phyloP scores from a whole-genome alignment of 176 grass and related monocot species.

The Olyra latifolia region DNA sequence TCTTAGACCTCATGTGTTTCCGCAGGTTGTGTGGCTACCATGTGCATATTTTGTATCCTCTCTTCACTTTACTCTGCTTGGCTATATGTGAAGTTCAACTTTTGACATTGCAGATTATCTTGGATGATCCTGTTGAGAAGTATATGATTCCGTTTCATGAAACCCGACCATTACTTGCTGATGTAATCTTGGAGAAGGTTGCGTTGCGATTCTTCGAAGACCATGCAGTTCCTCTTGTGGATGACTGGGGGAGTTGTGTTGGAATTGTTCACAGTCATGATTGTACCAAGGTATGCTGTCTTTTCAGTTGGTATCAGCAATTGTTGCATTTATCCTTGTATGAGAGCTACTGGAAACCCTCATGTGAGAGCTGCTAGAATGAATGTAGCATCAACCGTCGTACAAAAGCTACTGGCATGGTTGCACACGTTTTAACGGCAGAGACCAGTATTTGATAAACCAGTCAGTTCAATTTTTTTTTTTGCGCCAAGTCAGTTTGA shows the following conservation, averaged over 20 bases:
- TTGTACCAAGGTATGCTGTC: slow-evolving; percentile 65
- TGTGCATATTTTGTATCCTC: slow-evolving; percentile 18
- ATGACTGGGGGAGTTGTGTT: slow-evolving; percentile 86
- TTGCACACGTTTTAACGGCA: neutral
- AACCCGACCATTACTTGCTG: slow-evolving; percentile 52
- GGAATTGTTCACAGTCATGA: slow-evolving; percentile 75
- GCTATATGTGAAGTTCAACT: slow-evolving; percentile 20
- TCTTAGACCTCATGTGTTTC: slow-evolving; percentile 66
- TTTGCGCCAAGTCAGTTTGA: neutral
- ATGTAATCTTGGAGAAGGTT: slow-evolving; percentile 54
- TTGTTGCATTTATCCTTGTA: neutral
- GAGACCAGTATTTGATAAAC: slow-evolving; percentile 25
- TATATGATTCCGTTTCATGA: slow-evolving; percentile 90
- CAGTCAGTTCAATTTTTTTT: neutral
- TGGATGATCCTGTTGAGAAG: slow-evolving; percentile 87
- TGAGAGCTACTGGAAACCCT: slow-evolving; percentile 15
- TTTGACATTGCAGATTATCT: slow-evolving; percentile 53
- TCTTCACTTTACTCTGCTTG: slow-evolving; percentile 12
- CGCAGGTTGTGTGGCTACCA: slow-evolving; percentile 41
- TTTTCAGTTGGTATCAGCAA: slow-evolving; percentile 18
- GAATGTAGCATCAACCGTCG: neutral
- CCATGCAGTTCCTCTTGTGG: slow-evolving; percentile 61
- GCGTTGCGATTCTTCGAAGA: slow-evolving; percentile 75
- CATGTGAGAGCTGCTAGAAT: slow-evolving; percentile 4
- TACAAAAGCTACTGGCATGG: slow-evolving; percentile 3